These are phyloP conservation scores for Symbiodinium natans DNA, from an alignment of 73 alveolate genomes.

Conservation along the genomic window DNA sequence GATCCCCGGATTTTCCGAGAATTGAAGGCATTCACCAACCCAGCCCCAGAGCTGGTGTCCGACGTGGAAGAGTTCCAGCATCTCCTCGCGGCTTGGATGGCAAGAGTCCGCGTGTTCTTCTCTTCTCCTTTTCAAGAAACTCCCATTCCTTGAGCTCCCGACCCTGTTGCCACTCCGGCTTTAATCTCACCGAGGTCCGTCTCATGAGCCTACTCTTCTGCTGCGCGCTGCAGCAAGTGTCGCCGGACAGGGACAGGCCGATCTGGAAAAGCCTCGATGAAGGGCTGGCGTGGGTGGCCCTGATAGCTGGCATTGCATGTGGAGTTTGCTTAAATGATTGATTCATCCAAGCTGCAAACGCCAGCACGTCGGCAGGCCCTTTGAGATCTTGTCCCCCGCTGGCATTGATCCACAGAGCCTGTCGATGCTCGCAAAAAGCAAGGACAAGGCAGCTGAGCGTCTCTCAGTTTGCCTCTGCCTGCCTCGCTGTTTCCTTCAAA, in stretches of 20 bases:
- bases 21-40: conserved; percentile 57
- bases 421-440: conserved; percentile 47
- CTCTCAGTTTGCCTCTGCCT: no score
- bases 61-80: conserved; percentile 83
- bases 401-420: conserved; percentile 84
- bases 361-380: conserved; percentile 21
- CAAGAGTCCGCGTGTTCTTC: no score
- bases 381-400: conserved; percentile 71
- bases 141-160: neutral
- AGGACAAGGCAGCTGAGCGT: conserved; percentile 92
- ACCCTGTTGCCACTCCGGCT: neutral
- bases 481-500: no score
- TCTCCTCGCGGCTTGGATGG: conserved; percentile 22
- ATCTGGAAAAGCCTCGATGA: no score
- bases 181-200: conserved; percentile 16
- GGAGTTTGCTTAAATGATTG: no score
- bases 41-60: conserved; percentile 71
- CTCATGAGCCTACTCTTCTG: conserved; percentile 84
- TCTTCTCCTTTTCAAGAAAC: no score
- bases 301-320: no score
- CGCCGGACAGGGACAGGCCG: conserved; percentile 88
- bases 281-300: no score
- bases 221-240: conserved; percentile 91
- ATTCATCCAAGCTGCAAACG: no score
- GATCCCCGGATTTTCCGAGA: no score